Percentiles rank a stretch among this genome's conserved stretches.
Conservation (phyloP, 164 flowering plant species). For the Tinospora cordifolia region DNA sequence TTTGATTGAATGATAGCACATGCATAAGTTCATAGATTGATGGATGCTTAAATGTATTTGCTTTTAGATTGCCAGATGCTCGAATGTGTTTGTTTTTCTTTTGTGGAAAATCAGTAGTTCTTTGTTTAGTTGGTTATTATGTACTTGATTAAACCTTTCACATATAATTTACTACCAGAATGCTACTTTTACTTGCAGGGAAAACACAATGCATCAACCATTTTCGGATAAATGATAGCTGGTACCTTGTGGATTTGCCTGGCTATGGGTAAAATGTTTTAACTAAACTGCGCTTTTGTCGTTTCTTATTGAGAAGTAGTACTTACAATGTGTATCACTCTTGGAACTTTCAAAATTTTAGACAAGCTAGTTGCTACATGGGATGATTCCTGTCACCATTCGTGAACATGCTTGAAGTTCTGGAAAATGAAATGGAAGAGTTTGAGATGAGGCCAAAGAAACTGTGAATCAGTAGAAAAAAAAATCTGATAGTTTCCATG, state of each 20-base stretch:
- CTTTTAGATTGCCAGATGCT: not conserved
- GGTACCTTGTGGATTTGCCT: constrained; percentile 95
- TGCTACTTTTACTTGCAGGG: constrained; percentile 38
- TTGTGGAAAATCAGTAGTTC: not conserved
- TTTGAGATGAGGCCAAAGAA: too few species aligned
- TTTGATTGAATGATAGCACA: not conserved
- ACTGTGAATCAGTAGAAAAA: too few species aligned
- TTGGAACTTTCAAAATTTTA: too few species aligned
- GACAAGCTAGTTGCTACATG: too few species aligned
- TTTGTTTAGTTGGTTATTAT: not conserved
- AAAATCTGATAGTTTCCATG: too few species aligned
- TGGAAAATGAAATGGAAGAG: too few species aligned
- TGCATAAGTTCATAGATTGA: not conserved
- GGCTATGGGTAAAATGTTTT: constrained; percentile 70
- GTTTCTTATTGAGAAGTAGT: not conserved
- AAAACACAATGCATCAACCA: constrained; percentile 98
- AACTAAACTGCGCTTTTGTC: not conserved
- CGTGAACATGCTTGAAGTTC: too few species aligned
- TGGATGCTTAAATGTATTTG: not conserved
- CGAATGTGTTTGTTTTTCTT: not conserved
- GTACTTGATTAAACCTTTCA: not conserved
- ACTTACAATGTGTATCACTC: not conserved
- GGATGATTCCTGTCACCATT: too few species aligned
- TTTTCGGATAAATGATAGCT: constrained; percentile 77
- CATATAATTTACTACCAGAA: not conserved